These are phyloP conservation scores for Elsinoe perseae DNA, from an alignment of 2,329 filamentous ascomycete species.

Conservation along the genomic window DNA sequence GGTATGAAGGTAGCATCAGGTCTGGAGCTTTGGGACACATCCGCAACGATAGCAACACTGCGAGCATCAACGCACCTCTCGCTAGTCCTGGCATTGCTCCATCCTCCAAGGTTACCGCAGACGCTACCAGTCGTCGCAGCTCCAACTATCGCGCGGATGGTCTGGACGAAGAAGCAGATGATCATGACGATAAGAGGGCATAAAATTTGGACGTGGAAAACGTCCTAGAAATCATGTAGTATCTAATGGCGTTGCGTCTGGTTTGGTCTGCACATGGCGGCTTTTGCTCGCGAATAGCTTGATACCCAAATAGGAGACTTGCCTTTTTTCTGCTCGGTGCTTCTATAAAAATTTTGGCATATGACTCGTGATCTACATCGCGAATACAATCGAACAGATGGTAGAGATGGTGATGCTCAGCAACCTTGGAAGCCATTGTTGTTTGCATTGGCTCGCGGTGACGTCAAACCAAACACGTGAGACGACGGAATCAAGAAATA, in stretches of 20 bases:
- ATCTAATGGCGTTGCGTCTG: not conserved
- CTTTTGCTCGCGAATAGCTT: constrained; percentile 12
- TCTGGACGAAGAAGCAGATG: not conserved
- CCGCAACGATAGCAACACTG: constrained; percentile 72
- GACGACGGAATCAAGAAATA: not conserved
- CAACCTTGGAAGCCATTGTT: not conserved
- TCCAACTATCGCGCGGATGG: constrained; percentile 1
- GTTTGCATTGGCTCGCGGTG: not conserved
- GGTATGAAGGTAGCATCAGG: constrained; percentile 71
- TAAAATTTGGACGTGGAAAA: not conserved
- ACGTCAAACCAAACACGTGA: constrained; percentile 10
- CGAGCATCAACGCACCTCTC: constrained; percentile 64
- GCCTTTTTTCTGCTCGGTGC: not conserved
- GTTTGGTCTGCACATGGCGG: not conserved
- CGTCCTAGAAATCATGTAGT: not conserved
- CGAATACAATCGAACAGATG: not conserved
- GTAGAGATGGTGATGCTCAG: not conserved
- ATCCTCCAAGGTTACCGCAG: not conserved
- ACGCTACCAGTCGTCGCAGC: constrained; percentile 3
- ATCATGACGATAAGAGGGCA: not conserved
- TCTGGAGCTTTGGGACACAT: constrained; percentile 71
- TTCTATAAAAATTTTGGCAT: not conserved
- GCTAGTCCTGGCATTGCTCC: constrained; percentile 39
- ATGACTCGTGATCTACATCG: not conserved
- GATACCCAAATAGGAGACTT: constrained; percentile 8